phyloP scores from a whole-genome alignment of 2,329 filamentous ascomycete species.

The Pestalotiopsis sp. region DNA sequence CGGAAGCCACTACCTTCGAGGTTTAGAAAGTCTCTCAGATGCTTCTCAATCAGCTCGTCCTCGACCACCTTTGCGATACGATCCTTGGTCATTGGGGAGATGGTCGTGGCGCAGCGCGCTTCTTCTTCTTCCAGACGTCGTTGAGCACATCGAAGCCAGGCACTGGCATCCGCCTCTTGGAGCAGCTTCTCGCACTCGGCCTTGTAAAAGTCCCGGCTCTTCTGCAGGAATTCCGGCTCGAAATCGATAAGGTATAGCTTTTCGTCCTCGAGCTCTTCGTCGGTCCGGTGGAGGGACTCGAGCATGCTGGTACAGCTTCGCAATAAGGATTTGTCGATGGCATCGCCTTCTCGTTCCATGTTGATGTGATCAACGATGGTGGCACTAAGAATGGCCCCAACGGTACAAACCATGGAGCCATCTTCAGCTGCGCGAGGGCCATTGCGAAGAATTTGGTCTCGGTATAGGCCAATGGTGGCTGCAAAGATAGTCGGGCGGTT shows the following conservation, averaged over 20 bases:
- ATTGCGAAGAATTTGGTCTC: constrained; percentile 79
- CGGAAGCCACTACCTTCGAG: constrained; percentile 84
- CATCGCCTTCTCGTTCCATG: constrained; percentile 88
- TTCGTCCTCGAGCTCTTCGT: constrained; percentile 74
- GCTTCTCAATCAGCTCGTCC: constrained; percentile 74
- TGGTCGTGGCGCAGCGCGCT: constrained; percentile 80
- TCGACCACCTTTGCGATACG: constrained; percentile 82
- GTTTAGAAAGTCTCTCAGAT: constrained; percentile 80
- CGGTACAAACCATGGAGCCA: constrained; percentile 42
- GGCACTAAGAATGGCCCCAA: constrained; percentile 76
- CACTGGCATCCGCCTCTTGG: constrained; percentile 76
- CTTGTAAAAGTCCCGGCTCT: constrained; percentile 75
- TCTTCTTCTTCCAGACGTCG: constrained; percentile 79
- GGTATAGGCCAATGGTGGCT: constrained; percentile 83
- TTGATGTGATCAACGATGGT: constrained; percentile 89
- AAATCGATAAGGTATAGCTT: constrained; percentile 86
- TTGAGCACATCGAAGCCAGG: constrained; percentile 78
- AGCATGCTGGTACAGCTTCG: constrained; percentile 88
- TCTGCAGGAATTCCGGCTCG: constrained; percentile 74
- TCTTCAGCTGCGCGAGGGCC: constrained; percentile 44
- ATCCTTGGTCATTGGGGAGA: constrained; percentile 71
- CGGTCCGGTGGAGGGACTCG: constrained; percentile 81
- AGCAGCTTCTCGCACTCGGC: constrained; percentile 76
- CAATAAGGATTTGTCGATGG: constrained; percentile 82
- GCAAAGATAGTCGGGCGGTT: constrained; percentile 80